Percentiles rank a stretch among this genome's conserved stretches.
Evolutionary conservation across 179 eudicot genomes (phyloP).

Genomic region (Sideroxylon spinosum): DNA sequence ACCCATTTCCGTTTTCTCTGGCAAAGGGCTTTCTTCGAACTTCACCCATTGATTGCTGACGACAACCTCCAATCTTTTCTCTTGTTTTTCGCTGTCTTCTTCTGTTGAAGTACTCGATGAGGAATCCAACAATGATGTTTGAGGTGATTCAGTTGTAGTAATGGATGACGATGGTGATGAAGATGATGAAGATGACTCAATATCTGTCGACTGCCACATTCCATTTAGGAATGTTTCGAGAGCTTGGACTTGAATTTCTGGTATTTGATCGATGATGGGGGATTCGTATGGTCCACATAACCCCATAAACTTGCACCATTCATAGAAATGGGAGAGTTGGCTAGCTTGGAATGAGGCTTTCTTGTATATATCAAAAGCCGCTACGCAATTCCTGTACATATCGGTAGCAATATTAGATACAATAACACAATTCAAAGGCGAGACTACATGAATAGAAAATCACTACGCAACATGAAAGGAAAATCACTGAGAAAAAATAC

Average conservation of each 20-base stretch:
- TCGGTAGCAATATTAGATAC: too few relatives aligned
- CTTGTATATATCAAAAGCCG: conserved; percentile 38
- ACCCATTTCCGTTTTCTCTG: neutral
- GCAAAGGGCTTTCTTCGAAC: conserved; percentile 2
- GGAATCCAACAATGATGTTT: neutral
- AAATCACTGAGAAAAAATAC: too few relatives aligned
- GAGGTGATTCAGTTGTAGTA: too few relatives aligned
- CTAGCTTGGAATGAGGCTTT: conserved; percentile 34
- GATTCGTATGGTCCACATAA: conserved; percentile 37
- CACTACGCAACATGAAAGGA: too few relatives aligned
- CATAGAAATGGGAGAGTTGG: conserved; percentile 30
- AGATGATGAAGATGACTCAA: conserved; percentile 16
- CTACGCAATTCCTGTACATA: conserved; percentile 12
- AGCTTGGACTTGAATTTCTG: conserved; percentile 35
- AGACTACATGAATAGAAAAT: too few relatives aligned
- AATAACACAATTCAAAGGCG: too few relatives aligned
- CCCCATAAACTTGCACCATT: conserved; percentile 31
- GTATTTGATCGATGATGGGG: conserved; percentile 33
- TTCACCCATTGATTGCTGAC: too few relatives aligned
- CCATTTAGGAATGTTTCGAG: conserved; percentile 35
- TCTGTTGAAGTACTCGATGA: conserved; percentile 11
- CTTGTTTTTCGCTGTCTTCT: conserved; percentile 13
- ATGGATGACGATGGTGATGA: conserved; percentile 12
- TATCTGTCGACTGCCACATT: conserved; percentile 33
- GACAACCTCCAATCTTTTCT: neutral